Base-by-base conservation (phyloP, 345 rosid species). In the Hibiscus mutabilis region DNA sequence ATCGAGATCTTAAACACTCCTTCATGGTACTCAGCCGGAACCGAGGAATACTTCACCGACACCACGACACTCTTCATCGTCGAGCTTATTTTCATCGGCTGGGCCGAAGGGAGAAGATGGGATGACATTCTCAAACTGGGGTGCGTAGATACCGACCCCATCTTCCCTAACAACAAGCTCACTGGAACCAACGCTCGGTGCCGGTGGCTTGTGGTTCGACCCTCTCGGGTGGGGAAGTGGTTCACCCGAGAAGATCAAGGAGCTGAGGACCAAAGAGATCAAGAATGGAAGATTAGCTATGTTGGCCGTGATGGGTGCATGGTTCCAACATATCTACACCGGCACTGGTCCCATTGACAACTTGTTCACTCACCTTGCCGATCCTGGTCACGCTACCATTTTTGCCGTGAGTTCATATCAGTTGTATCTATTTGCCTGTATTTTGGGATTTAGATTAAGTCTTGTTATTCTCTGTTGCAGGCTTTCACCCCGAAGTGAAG, bases 271-370 rank as follows among this genome's bases (percentile, higher is more conserved):
- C 2, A 95, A 95, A 73, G 99, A 95, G 90, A 90, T 95, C 63
- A 95, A 95, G 84, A 95, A 92, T 67, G 99, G 97, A 2, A 86
- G 99, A 74, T 75, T 95, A 81, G 97, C 97, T 40, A 95, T 95
- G 97, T 82, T 95, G 88, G 97, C 99, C 35, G 99, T 95, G 71
- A 87, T 95, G 88, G 99, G 99, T 51, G 99, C 97, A 9, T 91
- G 99, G 99, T 95, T 95, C 86, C 99, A 95, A 79, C 99, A 95
- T 71, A 87, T 95, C 58, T 95, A 95, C 89, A 91, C 97, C 0
- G 97, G 99, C 16, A 87, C 97, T 18, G 99, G 97, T 42, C 99
- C 99, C 11, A 95, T 95, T 25, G 99, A 95, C 76, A 95, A 95
- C 75, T 92, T 95, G 66, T 91, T 90, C 69, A 96, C 97, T 35